Evolutionary conservation across 1,284 basidiomycete species (phyloP).

Genomic region (Papiliotrema terrestris): DNA sequence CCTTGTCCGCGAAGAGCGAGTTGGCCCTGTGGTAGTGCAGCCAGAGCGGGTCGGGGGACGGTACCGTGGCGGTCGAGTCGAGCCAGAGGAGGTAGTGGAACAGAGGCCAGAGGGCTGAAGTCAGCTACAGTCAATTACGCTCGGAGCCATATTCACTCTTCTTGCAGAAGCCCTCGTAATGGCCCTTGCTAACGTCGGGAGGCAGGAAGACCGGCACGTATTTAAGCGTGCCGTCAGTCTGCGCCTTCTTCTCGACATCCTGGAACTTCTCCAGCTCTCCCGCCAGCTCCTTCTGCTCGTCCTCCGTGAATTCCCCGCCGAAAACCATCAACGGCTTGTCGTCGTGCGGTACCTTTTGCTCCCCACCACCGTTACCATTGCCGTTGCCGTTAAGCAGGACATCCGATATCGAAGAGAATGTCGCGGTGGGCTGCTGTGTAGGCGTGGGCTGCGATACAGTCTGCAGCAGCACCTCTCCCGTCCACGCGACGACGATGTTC

Average conservation of each 20-base stretch:
- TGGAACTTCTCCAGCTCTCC: slow-evolving; percentile 60
- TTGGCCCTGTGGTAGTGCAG: slow-evolving; percentile 81
- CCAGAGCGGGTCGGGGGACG: slow-evolving; percentile 70
- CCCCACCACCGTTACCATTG: neutral
- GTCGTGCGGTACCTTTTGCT: slow-evolving; percentile 11
- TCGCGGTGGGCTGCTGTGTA: slow-evolving; percentile 6
- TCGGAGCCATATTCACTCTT: slow-evolving; percentile 61
- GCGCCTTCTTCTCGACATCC: slow-evolving; percentile 55
- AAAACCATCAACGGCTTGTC: slow-evolving; percentile 51
- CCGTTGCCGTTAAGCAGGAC: neutral
- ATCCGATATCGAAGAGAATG: slow-evolving; percentile 18
- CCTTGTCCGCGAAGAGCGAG: slow-evolving; percentile 73
- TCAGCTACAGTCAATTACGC: slow-evolving; percentile 10
- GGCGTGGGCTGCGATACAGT: slow-evolving; percentile 22
- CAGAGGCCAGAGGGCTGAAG: slow-evolving; percentile 85
- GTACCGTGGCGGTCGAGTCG: slow-evolving; percentile 60
- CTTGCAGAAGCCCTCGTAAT: slow-evolving; percentile 98
- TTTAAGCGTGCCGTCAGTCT: slow-evolving; percentile 56
- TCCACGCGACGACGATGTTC: slow-evolving; percentile 91
- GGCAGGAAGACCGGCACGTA: slow-evolving; percentile 93
- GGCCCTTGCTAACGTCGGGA: slow-evolving; percentile 82
- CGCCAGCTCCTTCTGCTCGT: slow-evolving; percentile 63
- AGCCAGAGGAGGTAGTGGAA: slow-evolving; percentile 99
- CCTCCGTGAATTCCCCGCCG: slow-evolving; percentile 55
- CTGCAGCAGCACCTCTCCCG: slow-evolving; percentile 67